phyloP scores from a whole-genome alignment of 176 grass and related monocot species.

The Paspalum notatum region DNA sequence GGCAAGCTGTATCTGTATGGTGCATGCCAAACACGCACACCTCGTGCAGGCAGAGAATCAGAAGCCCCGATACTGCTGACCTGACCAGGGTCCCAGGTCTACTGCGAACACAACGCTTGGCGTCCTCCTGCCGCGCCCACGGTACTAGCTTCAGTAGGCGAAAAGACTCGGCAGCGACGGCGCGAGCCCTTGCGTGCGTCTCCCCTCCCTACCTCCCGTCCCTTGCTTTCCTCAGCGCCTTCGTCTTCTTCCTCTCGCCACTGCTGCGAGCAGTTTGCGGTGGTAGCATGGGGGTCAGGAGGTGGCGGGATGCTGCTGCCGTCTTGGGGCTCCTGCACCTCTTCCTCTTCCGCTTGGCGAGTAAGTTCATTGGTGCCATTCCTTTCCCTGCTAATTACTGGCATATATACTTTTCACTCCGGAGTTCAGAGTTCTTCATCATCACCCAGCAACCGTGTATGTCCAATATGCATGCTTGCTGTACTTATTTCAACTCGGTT shows the following conservation, averaged over 20 bases:
- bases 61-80: neutral
- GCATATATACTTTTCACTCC: neutral
- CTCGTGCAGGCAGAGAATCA: slow-evolving; percentile 5
- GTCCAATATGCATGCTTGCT: neutral
- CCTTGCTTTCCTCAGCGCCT: neutral
- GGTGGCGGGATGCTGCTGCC: neutral
- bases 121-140: slow-evolving; percentile 5
- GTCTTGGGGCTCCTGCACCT: slow-evolving; percentile 21
- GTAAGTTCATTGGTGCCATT: slow-evolving; percentile 35
- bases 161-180: slow-evolving; percentile 28
- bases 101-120: slow-evolving; percentile 16
- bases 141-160: slow-evolving; percentile 2
- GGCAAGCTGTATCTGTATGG: too few species aligned
- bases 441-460: neutral
- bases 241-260: neutral
- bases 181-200: slow-evolving; percentile 32
- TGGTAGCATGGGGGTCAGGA: slow-evolving; percentile 27
- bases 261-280: neutral
- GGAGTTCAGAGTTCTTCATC: neutral
- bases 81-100: slow-evolving; percentile 28
- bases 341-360: slow-evolving; percentile 40
- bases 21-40: too few species aligned
- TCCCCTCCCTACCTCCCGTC: neutral
- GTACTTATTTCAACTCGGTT: neutral
- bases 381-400: neutral